Conservation (phyloP, 1,284 basidiomycete species). For the Earliella scabrosa region DNA sequence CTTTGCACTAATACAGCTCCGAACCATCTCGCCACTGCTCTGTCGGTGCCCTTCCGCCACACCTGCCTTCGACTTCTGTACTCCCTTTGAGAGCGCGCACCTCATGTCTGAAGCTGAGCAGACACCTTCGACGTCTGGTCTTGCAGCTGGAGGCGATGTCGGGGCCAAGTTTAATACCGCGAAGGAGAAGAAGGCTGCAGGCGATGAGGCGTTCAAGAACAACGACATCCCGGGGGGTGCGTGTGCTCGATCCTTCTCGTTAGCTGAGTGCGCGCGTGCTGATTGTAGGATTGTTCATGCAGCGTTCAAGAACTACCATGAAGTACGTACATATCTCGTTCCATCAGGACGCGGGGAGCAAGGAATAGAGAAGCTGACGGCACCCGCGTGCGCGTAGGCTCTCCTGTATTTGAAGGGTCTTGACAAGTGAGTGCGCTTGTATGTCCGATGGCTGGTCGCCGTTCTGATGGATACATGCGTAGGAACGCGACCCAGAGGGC, state of each 20-base stretch:
- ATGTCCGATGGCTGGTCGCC: neutral
- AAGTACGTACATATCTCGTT: conserved; percentile 46
- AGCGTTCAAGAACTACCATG: conserved; percentile 71
- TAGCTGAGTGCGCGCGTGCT: no score
- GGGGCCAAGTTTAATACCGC: conserved; percentile 61
- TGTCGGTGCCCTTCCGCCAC: neutral
- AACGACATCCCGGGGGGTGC: conserved; percentile 66
- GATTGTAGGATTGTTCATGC: no score
- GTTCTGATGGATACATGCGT: neutral
- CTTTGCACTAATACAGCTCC: neutral
- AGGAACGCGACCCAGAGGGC: conserved; percentile 31
- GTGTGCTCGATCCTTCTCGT: no score
- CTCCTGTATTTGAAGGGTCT: conserved; percentile 72
- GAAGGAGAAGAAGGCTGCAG: conserved; percentile 71
- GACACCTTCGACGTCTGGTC: neutral
- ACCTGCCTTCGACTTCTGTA: neutral
- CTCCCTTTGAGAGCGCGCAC: no score
- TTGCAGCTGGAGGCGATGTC: conserved; percentile 30
- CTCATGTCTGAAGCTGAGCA: conserved; percentile 8
- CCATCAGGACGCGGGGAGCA: neutral
- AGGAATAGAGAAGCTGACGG: conserved; percentile 7
- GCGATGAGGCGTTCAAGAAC: conserved; percentile 74
- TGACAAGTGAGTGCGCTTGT: conserved; percentile 63
- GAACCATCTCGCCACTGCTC: neutral
- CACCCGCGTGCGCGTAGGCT: conserved; percentile 39